phyloP scores from a whole-genome alignment of 208 protist species.

The Trypanosoma boissoni region DNA sequence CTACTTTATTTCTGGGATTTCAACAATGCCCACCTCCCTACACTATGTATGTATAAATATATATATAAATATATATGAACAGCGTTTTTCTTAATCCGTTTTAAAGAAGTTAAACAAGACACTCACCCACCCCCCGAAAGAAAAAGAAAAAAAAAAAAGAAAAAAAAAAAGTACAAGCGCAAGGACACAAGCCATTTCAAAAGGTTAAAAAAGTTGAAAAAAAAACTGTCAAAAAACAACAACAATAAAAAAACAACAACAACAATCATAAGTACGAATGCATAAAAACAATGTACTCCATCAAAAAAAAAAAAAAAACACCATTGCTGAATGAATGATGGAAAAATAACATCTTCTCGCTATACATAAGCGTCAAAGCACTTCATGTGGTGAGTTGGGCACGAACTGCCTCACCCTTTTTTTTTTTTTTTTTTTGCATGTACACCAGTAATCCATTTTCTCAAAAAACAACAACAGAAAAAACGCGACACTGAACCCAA shows the following conservation, averaged over 20 bases:
- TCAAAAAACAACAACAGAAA: neutral
- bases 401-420: neutral
- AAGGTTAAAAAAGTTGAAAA: constrained; percentile 16
- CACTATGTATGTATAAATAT: too few relatives aligned
- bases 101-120: constrained; percentile 19
- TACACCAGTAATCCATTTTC: neutral
- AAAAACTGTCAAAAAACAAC: neutral
- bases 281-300: neutral
- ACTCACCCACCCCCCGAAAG: neutral
- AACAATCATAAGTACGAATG: neutral
- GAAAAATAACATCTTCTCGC: neutral
- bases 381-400: neutral
- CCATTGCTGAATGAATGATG: neutral
- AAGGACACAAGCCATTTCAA: neutral
- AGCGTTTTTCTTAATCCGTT: constrained; percentile 24
- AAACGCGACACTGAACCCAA: neutral
- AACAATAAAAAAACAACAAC: constrained; percentile 10
- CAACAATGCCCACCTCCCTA: too few relatives aligned
- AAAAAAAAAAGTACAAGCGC: constrained; percentile 3
- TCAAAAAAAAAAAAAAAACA: neutral
- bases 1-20: too few relatives aligned
- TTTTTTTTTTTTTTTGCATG: neutral
- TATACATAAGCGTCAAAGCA: neutral
- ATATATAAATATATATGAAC: neutral
- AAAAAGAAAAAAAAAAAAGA: constrained; percentile 12